phyloP scores from a whole-genome alignment of 352 stramenopile genomes.

The Phytophthora lateralis region DNA sequence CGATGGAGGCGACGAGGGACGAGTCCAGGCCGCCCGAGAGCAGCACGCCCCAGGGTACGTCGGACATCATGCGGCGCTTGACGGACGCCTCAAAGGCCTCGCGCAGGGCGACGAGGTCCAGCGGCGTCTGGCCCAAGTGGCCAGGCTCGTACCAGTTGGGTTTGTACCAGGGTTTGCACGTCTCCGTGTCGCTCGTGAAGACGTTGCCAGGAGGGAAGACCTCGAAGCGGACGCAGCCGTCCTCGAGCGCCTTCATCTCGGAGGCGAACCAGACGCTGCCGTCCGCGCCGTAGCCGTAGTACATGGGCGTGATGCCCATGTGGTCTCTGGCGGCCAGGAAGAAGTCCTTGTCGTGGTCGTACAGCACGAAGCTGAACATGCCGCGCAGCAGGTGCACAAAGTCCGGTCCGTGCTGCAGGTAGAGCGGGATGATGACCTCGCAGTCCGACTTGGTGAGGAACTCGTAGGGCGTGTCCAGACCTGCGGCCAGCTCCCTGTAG shows the following conservation, averaged over 20 bases:
- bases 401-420: slow-evolving; percentile 89
- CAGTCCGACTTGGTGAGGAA: slow-evolving; percentile 98
- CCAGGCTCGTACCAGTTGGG: slow-evolving; percentile 91
- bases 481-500: slow-evolving; percentile 95
- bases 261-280: slow-evolving; percentile 96
- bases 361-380: slow-evolving; percentile 99
- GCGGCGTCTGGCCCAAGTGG: slow-evolving; percentile 61
- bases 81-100: slow-evolving; percentile 95
- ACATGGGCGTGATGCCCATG: slow-evolving; percentile 98
- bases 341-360: slow-evolving; percentile 93
- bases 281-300: slow-evolving; percentile 98
- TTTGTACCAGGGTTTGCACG: slow-evolving; percentile 96
- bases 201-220: slow-evolving; percentile 92
- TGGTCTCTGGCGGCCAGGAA: slow-evolving; percentile 97
- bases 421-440: slow-evolving; percentile 97
- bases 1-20: slow-evolving; percentile 97
- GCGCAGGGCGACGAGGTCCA: slow-evolving; percentile 83
- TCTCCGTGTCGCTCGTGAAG: slow-evolving; percentile 86
- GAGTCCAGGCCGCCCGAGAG: slow-evolving; percentile 98
- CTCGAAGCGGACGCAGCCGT: slow-evolving; percentile 85
- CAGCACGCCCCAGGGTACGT: slow-evolving; percentile 98
- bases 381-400: slow-evolving; percentile 94
- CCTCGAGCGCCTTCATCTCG: slow-evolving; percentile 97
- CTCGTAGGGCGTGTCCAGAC: slow-evolving; percentile 88
- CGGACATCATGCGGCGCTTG: slow-evolving; percentile 98